Evolutionary conservation across 441 rosid species (phyloP).

Genomic region (Pelargonium fulgidum): DNA sequence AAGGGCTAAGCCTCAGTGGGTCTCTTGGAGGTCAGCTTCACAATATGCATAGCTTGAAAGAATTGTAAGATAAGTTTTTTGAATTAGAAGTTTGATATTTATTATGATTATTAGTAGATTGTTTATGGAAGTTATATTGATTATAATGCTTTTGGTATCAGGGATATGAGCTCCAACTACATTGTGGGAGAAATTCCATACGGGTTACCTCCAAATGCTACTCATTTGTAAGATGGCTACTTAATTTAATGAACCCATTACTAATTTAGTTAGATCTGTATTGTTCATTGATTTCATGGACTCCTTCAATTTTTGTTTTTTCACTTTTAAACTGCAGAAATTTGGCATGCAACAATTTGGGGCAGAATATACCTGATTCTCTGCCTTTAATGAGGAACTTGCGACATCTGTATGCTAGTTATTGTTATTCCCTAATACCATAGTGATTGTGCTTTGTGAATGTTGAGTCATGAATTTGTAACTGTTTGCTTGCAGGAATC

Average conservation of each 20-base stretch:
- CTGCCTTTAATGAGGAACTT: constrained; percentile 53
- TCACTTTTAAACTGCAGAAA: constrained; percentile 41
- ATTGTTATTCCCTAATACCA: constrained; percentile 12
- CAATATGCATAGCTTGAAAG: constrained; percentile 58
- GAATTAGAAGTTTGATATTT: constrained; percentile 11
- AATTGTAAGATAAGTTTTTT: constrained; percentile 44
- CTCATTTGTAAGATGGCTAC: constrained; percentile 55
- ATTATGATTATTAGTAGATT: not conserved
- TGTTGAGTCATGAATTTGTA: constrained; percentile 17
- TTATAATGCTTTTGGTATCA: constrained; percentile 21
- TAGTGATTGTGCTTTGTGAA: constrained; percentile 9
- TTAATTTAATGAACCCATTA: not conserved
- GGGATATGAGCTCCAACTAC: constrained; percentile 77
- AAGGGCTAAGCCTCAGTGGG: constrained; percentile 61
- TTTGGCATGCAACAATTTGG: constrained; percentile 66
- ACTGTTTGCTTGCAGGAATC: constrained; percentile 50
- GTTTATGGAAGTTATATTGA: constrained; percentile 9
- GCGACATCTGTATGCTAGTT: constrained; percentile 53
- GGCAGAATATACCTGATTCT: constrained; percentile 58
- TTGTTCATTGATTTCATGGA: constrained; percentile 1
- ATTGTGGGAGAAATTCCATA: constrained; percentile 69
- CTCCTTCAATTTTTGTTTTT: not conserved
- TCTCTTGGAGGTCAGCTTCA: constrained; percentile 63
- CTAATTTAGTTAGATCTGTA: not conserved
- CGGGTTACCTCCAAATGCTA: constrained; percentile 68